Conservation (phyloP, 1,284 basidiomycete genomes). For the Irpex sp. region DNA sequence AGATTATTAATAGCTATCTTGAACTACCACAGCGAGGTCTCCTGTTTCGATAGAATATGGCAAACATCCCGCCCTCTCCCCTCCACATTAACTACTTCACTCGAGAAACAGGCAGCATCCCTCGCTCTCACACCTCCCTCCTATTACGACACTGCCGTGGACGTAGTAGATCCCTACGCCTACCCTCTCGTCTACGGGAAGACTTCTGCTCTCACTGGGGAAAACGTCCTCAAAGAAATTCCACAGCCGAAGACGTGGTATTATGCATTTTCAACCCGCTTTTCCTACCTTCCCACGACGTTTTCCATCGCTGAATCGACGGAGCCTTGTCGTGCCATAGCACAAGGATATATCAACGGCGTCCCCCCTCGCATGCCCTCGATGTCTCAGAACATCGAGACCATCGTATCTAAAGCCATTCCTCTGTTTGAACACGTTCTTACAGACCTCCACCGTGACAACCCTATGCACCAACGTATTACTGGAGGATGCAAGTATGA, state of each 20-base stretch:
- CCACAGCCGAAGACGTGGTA: constrained; percentile 21
- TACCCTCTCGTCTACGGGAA: constrained; percentile 39
- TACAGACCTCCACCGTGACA: constrained; percentile 46
- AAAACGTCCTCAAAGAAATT: constrained; percentile 19
- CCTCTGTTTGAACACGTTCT: constrained; percentile 49
- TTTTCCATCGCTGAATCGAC: constrained; percentile 31
- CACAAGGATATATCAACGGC: constrained; percentile 50
- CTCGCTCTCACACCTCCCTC: neutral
- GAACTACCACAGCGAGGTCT: constrained; percentile 36
- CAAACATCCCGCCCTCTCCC: constrained; percentile 32
- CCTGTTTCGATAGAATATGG: constrained; percentile 53
- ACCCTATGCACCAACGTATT: constrained; percentile 38
- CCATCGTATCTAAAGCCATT: constrained; percentile 32
- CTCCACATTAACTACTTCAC: neutral
- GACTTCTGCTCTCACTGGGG: constrained; percentile 26
- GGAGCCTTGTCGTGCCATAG: constrained; percentile 20
- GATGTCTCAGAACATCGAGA: constrained; percentile 33
- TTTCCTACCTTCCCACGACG: constrained; percentile 42
- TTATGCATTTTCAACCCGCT: constrained; percentile 33
- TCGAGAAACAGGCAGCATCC: constrained; percentile 2
- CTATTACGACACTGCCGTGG: neutral
- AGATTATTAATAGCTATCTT: neutral
- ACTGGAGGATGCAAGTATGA: constrained; percentile 34
- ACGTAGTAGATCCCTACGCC: constrained; percentile 41
- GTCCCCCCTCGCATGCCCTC: constrained; percentile 34